Conservation (phyloP, 2,329 filamentous ascomycete species). For the Pseudogymnoascus sp. region DNA sequence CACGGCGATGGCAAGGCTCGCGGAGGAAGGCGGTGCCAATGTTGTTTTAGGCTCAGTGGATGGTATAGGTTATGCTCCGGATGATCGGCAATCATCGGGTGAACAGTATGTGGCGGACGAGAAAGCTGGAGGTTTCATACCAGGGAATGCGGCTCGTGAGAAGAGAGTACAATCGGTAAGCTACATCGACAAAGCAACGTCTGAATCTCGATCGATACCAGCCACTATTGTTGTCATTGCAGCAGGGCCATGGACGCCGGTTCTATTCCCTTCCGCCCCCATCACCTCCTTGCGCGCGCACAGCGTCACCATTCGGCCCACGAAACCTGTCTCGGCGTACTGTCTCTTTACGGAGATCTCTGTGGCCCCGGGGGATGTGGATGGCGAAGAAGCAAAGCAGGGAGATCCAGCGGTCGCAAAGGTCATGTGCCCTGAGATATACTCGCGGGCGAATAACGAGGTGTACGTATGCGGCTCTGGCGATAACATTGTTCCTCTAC, state of each 20-base stretch:
- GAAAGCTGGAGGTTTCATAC: slow-evolving; percentile 40
- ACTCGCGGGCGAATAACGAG: slow-evolving; percentile 79
- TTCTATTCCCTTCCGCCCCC: slow-evolving; percentile 49
- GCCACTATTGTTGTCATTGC: slow-evolving; percentile 39
- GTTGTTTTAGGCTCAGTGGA: slow-evolving; percentile 65
- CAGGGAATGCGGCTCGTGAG: background rate
- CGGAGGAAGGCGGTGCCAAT: slow-evolving; percentile 59
- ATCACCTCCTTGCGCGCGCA: slow-evolving; percentile 55
- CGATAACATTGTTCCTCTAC: slow-evolving; percentile 67
- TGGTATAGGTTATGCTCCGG: slow-evolving; percentile 49
- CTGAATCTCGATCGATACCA: slow-evolving; percentile 40
- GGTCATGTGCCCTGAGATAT: slow-evolving; percentile 81
- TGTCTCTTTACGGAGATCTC: slow-evolving; percentile 82
- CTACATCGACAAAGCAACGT: slow-evolving; percentile 48
- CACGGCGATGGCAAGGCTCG: slow-evolving; percentile 70
- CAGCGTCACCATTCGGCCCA: slow-evolving; percentile 56
- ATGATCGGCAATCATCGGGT: background rate
- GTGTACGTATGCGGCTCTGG: slow-evolving; percentile 93
- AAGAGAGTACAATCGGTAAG: slow-evolving; percentile 55
- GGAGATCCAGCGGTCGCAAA: slow-evolving; percentile 43
- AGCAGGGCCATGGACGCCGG: slow-evolving; percentile 56
- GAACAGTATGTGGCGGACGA: background rate
- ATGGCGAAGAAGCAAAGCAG: slow-evolving; percentile 39
- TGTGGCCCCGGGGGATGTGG: slow-evolving; percentile 57
- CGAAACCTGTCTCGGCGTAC: slow-evolving; percentile 55